Evolutionary conservation across 768 basidiomycete species (phyloP).

Genomic region (Mycena floridula): DNA sequence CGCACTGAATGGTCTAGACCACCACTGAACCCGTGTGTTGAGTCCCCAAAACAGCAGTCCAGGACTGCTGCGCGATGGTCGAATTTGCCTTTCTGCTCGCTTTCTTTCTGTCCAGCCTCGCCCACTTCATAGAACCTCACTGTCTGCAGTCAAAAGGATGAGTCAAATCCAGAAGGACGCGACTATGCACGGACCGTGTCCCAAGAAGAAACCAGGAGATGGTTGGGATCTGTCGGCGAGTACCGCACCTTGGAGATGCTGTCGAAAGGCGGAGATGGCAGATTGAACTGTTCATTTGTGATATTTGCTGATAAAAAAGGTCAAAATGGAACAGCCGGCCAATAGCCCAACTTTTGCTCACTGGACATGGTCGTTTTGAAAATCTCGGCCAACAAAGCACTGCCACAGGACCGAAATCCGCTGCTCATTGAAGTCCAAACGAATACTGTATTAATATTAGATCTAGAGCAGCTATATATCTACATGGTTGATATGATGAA

Average conservation of each 20-base stretch:
- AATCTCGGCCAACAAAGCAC: no score
- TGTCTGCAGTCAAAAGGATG: slow-evolving; percentile 17
- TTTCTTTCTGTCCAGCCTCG: slow-evolving; percentile 50
- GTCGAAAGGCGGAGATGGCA: slow-evolving; percentile 75
- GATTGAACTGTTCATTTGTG: slow-evolving; percentile 23
- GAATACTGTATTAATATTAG: no score
- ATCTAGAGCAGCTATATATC: no score
- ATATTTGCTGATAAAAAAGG: no score
- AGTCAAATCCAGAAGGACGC: slow-evolving; percentile 4
- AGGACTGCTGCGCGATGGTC: slow-evolving; percentile 87
- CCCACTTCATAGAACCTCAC: slow-evolving; percentile 50
- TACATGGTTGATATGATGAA: no score
- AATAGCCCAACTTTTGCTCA: no score
- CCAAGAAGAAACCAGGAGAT: slow-evolving; percentile 85
- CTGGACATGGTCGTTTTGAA: no score
- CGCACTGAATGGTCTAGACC: slow-evolving; percentile 81
- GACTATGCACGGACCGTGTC: slow-evolving; percentile 49
- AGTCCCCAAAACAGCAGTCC: slow-evolving; percentile 71
- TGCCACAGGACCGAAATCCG: no score
- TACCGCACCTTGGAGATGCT: slow-evolving; percentile 77
- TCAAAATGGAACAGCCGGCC: no score
- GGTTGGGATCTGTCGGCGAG: slow-evolving; percentile 73
- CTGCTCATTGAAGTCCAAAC: no score
- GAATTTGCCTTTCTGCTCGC: slow-evolving; percentile 73
- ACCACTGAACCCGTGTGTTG: slow-evolving; percentile 70